Evolutionary conservation across 177 flowering plant species (phyloP).

Genomic region (Telopea speciosissima): DNA sequence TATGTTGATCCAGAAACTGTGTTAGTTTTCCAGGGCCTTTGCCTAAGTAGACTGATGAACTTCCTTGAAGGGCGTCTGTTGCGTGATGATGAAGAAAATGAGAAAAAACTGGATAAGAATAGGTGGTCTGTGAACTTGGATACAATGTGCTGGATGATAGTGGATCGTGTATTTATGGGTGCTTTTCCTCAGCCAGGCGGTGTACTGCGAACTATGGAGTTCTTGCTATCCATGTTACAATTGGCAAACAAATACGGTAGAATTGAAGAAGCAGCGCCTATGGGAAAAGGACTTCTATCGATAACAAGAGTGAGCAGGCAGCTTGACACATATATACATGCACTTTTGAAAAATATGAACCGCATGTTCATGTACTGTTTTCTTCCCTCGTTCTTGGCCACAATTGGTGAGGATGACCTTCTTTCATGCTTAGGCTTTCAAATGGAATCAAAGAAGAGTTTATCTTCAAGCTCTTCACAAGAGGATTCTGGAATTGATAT

Average conservation of each 20-base stretch:
- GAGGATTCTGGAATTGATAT: constrained; percentile 54
- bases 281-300: constrained; percentile 59
- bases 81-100: constrained; percentile 77
- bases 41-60: constrained; percentile 65
- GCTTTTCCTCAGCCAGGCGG: constrained; percentile 68
- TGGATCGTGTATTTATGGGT: constrained; percentile 77
- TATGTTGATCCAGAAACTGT: constrained; percentile 59
- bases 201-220: constrained; percentile 57
- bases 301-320: constrained; percentile 65
- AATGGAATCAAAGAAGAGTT: constrained; percentile 34
- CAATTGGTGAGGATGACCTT: constrained; percentile 61
- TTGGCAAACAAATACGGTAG: constrained; percentile 77
- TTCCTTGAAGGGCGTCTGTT: constrained; percentile 72
- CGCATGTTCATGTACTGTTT: constrained; percentile 68
- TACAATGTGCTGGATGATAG: constrained; percentile 67
- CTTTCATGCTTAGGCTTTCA: constrained; percentile 49
- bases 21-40: constrained; percentile 67
- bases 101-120: constrained; percentile 63
- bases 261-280: constrained; percentile 54
- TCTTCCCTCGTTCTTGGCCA: constrained; percentile 57
- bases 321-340: constrained; percentile 63
- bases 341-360: constrained; percentile 64
- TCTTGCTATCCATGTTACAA: constrained; percentile 72
- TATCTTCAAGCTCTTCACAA: constrained; percentile 14
- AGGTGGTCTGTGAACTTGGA: constrained; percentile 73